These are phyloP conservation scores for Cyclocybe cylindracea DNA, from an alignment of 768 basidiomycete genomes.

Conservation along the genomic window DNA sequence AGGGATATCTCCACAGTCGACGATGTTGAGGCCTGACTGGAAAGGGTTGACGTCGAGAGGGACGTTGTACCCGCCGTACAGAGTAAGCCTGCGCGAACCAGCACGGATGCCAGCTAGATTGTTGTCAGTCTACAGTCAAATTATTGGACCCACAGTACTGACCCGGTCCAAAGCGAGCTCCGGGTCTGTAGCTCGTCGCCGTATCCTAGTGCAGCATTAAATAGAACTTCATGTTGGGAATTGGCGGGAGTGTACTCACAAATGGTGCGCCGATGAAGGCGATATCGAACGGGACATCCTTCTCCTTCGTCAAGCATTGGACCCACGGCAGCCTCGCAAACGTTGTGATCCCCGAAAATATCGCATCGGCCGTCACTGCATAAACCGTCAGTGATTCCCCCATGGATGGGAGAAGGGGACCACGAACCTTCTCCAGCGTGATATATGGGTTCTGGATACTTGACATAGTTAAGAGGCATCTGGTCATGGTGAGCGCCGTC, in stretches of 20 bases:
- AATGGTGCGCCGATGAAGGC: constrained; percentile 83
- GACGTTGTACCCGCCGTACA: constrained; percentile 81
- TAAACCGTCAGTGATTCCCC: not conserved
- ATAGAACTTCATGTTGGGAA: not conserved
- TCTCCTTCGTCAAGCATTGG: constrained; percentile 70
- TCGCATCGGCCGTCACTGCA: constrained; percentile 67
- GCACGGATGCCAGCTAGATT: constrained; percentile 67
- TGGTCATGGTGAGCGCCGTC: constrained; percentile 48
- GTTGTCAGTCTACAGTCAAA: not conserved
- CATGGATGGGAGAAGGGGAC: not conserved
- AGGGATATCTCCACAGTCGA: constrained; percentile 79
- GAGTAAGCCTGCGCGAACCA: constrained; percentile 72
- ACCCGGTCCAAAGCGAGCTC: constrained; percentile 81
- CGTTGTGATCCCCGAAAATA: constrained; percentile 82
- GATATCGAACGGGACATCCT: constrained; percentile 65
- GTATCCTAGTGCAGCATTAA: constrained; percentile 48
- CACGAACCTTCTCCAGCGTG: constrained; percentile 59
- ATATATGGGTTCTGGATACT: constrained; percentile 63
- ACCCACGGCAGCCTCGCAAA: constrained; percentile 87
- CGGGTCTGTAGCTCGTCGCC: constrained; percentile 76
- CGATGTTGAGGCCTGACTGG: constrained; percentile 62
- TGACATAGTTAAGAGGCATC: constrained; percentile 66
- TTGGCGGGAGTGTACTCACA: constrained; percentile 36
- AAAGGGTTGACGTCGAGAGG: constrained; percentile 76
- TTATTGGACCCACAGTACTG: constrained; percentile 2